These are phyloP conservation scores for Podospora tetraspora DNA, from an alignment of 495 filamentous ascomycete species.

Conservation along the genomic window DNA sequence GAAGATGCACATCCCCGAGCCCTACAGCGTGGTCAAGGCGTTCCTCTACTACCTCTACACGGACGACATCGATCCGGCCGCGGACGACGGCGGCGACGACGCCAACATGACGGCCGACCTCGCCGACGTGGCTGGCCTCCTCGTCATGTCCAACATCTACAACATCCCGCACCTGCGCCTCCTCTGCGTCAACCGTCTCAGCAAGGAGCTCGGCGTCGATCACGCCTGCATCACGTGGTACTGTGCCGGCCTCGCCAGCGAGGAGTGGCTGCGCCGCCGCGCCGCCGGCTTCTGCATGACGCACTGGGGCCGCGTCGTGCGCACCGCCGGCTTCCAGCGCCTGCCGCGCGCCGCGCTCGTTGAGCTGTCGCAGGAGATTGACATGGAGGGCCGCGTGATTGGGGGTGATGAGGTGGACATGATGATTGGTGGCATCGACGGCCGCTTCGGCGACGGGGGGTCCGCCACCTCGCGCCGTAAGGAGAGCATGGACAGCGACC, in stretches of 20 bases:
- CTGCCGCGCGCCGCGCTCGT: slow-evolving; percentile 72
- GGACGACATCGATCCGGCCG: slow-evolving; percentile 67
- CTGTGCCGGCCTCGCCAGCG: slow-evolving; percentile 78
- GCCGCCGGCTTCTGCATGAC: slow-evolving; percentile 83
- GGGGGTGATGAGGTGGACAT: slow-evolving; percentile 75
- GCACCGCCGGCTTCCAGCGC: slow-evolving; percentile 78
- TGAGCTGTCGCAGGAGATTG: slow-evolving; percentile 88
- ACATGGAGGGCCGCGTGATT: slow-evolving; percentile 81
- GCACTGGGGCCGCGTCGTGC: slow-evolving; percentile 92
- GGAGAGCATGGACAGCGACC: slow-evolving; percentile 53
- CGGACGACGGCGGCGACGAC: slow-evolving; percentile 38
- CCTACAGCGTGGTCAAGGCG: slow-evolving; percentile 86
- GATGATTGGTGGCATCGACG: slow-evolving; percentile 63
- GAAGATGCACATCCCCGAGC: slow-evolving; percentile 95
- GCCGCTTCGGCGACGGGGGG: slow-evolving; percentile 43
- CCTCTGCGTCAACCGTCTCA: slow-evolving; percentile 80
- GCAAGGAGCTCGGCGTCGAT: slow-evolving; percentile 84
- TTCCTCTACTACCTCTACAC: slow-evolving; percentile 97
- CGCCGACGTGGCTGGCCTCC: slow-evolving; percentile 84
- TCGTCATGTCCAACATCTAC: slow-evolving; percentile 97
- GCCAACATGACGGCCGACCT: slow-evolving; percentile 55
- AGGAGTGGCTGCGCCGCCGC: slow-evolving; percentile 86
- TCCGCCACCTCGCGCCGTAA: slow-evolving; percentile 49
- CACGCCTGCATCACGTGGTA: slow-evolving; percentile 96
- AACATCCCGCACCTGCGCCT: slow-evolving; percentile 89